A percentile compares a stretch with the other conserved stretches of the same genome.
These are phyloP conservation scores for Lactuca sativa DNA, from an alignment of 129 eudicot species.

Conservation along the genomic window DNA sequence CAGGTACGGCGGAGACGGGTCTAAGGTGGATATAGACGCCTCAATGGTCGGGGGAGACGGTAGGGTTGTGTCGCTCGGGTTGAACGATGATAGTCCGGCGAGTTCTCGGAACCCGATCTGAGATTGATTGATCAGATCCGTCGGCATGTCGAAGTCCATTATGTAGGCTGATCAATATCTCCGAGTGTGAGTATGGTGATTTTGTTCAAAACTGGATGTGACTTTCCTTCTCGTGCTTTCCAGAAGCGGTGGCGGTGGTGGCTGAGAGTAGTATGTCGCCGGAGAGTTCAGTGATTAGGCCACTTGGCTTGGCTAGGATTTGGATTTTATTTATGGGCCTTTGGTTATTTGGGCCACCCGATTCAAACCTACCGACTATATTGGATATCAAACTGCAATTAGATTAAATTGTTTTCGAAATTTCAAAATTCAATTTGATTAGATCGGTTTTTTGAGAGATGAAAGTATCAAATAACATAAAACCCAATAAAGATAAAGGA, in stretches of 20 bases:
- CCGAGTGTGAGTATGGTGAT: conserved; percentile 18
- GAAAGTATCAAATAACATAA: no score
- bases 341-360: conserved; percentile 5
- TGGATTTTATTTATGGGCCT: conserved; percentile 20
- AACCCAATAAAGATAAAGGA: no score
- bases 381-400: no score
- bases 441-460: no score
- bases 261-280: conserved; percentile 2
- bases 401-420: no score
- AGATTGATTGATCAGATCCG: conserved; percentile 53
- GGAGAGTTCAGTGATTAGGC: conserved; percentile 21
- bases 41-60: conserved; percentile 50
- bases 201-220: conserved; percentile 16
- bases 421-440: no score
- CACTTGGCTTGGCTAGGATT: background rate
- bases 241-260: conserved; percentile 9
- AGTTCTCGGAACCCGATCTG: conserved; percentile 54
- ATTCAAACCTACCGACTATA: no score
- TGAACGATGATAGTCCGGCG: conserved; percentile 54
- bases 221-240: background rate
- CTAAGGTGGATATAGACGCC: conserved; percentile 46
- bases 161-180: conserved; percentile 1
- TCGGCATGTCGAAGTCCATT: conserved; percentile 51
- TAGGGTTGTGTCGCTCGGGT: conserved; percentile 45
- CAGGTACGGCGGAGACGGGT: conserved; percentile 46